Evolutionary conservation across 306 rosid genomes (phyloP).

Genomic region (Medicago arabica): DNA sequence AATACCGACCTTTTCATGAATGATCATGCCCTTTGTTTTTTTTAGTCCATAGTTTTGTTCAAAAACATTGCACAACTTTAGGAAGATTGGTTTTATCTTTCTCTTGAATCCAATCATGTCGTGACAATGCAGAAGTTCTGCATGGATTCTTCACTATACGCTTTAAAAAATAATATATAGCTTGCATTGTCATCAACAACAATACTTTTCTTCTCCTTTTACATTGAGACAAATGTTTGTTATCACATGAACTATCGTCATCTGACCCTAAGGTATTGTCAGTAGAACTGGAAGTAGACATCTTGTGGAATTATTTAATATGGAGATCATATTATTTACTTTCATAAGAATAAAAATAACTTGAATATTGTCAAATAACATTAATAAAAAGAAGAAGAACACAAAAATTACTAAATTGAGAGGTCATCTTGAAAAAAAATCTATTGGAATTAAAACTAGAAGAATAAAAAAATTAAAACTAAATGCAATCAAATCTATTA

Average conservation of each 20-base stretch:
- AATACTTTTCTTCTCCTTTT: neutral
- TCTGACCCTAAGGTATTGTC: neutral
- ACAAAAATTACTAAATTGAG: no score
- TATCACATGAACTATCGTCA: neutral
- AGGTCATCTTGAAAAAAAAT: no score
- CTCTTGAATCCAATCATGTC: slow-evolving; percentile 6
- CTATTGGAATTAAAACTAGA: no score
- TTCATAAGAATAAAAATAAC: neutral
- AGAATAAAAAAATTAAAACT: no score
- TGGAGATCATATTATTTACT: neutral
- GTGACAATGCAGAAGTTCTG: neutral
- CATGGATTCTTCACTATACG: neutral
- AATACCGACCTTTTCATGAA: no score
- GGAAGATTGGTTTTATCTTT: neutral
- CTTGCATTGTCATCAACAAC: slow-evolving; percentile 5
- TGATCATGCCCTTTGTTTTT: neutral
- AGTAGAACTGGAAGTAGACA: neutral
- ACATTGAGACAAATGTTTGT: neutral
- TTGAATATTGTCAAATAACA: no score
- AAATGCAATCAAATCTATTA: neutral
- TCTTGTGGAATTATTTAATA: neutral
- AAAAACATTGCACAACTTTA: neutral
- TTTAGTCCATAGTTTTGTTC: neutral
- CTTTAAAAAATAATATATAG: neutral
- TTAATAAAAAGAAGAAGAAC: no score